phyloP scores from a whole-genome alignment of 208 protist genomes.

The Wallacemonas sp. region DNA sequence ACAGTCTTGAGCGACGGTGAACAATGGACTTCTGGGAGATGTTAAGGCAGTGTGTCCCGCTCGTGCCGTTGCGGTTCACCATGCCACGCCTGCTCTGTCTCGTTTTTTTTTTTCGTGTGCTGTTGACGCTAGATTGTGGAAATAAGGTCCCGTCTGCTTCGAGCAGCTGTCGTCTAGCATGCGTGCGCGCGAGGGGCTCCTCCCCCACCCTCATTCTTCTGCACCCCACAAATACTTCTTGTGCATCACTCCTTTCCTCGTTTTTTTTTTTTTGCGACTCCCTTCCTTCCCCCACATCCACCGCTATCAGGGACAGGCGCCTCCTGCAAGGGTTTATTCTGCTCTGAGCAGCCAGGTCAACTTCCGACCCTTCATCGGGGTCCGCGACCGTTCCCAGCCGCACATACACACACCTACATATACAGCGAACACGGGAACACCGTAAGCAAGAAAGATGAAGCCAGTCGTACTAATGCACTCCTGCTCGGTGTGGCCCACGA shows the following conservation, averaged over 20 bases:
- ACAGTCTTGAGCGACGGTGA: no score
- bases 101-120: conserved; percentile 16
- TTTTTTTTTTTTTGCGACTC: conserved; percentile 9
- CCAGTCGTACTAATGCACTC: conserved; percentile 64
- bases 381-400: no score
- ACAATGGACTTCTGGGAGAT: background rate
- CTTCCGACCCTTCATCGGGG: background rate
- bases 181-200: no score
- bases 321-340: no score
- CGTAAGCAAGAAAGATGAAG: conserved; percentile 23
- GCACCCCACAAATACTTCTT: no score
- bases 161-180: no score
- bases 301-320: no score
- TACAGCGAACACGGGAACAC: background rate
- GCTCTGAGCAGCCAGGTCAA: no score
- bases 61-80: background rate
- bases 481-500: conserved; percentile 62
- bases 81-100: conserved; percentile 5
- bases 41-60: background rate
- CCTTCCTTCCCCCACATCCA: no score
- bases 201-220: no score
- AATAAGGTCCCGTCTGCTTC: background rate
- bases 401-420: conserved; percentile 1
- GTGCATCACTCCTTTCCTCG: background rate
- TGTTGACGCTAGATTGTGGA: background rate